Evolutionary conservation across 768 basidiomycete species (phyloP), one percentile per base, ranked within the genome.

Genomic region (Dioszegia hungarica): DNA sequence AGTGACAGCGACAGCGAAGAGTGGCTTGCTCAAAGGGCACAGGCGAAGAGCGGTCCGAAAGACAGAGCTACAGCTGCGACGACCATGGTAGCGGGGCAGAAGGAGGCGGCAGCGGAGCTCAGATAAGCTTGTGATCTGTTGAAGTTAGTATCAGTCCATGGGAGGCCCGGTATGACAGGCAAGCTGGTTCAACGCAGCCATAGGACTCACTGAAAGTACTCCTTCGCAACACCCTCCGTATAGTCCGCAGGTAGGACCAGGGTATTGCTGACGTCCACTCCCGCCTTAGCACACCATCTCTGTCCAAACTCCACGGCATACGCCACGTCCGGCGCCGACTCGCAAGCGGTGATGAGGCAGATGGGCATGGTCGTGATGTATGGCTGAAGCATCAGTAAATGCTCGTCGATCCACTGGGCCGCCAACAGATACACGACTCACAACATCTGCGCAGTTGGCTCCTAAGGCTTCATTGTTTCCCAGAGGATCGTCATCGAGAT

Each of bases 131-230:
- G 11, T 1, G 49, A 51, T 38, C 49, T 51, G n/a, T 10, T n/a
- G n/a, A n/a, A n/a, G n/a, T n/a, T n/a, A n/a, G 19, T 12, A 37
- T 49, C 34, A 49, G 47, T 33, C 24, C 27, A 28, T 15, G 27
- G n/a, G 5, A 8, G 33, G 17, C 31, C 31, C 28, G 17, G 20
- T 47, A 40, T n/a, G n/a, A n/a, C n/a, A n/a, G n/a, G n/a, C n/a
- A n/a, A n/a, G n/a, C n/a, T n/a, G n/a, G n/a, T n/a, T n/a, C n/a
- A n/a, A n/a, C n/a, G n/a, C n/a, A n/a, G n/a, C n/a, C n/a, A n/a
- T n/a, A n/a, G n/a, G 24, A 64, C 64, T 63, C 56, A 69, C 67
- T 61, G 40, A 51, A 66, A 69, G 39, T 69, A 69, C 38, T 41
- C 46, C 28, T 52, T 39, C 5, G 46, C 52, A 3, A 45, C 41